phyloP scores from a whole-genome alignment of 306 rosid species.

The Oemleria cerasiformis region DNA sequence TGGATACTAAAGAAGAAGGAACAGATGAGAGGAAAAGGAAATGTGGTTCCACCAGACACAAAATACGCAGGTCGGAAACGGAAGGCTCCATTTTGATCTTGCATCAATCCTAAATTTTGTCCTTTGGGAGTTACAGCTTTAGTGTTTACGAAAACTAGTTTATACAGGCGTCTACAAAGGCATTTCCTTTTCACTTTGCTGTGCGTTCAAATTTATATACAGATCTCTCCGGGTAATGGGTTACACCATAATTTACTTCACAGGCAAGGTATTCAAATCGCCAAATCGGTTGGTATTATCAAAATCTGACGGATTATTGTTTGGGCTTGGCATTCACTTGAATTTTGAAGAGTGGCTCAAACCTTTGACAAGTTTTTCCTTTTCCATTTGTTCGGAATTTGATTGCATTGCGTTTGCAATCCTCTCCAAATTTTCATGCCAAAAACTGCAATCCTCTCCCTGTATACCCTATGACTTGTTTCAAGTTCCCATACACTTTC shows the following conservation, averaged over 20 bases:
- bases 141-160: not conserved
- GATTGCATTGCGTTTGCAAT: too few relatives aligned
- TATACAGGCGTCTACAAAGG: not conserved
- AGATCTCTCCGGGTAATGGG: not conserved
- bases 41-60: conserved; percentile 63
- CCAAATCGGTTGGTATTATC: not conserved
- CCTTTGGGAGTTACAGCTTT: not conserved
- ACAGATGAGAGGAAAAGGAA: conserved; percentile 85
- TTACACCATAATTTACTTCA: not conserved
- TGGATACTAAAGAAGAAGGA: conserved; percentile 88
- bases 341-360: too few relatives aligned
- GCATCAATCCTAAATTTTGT: not conserved
- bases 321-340: not conserved
- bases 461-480: too few relatives aligned
- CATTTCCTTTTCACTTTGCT: not conserved
- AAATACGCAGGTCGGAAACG: conserved; percentile 87
- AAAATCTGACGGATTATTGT: not conserved
- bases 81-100: conserved; percentile 64
- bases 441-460: too few relatives aligned
- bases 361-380: not conserved
- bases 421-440: too few relatives aligned
- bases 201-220: not conserved
- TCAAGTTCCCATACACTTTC: too few relatives aligned
- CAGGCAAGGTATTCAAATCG: not conserved
- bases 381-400: not conserved